phyloP scores from a whole-genome alignment of 345 rosid genomes.

The Salix brachista region DNA sequence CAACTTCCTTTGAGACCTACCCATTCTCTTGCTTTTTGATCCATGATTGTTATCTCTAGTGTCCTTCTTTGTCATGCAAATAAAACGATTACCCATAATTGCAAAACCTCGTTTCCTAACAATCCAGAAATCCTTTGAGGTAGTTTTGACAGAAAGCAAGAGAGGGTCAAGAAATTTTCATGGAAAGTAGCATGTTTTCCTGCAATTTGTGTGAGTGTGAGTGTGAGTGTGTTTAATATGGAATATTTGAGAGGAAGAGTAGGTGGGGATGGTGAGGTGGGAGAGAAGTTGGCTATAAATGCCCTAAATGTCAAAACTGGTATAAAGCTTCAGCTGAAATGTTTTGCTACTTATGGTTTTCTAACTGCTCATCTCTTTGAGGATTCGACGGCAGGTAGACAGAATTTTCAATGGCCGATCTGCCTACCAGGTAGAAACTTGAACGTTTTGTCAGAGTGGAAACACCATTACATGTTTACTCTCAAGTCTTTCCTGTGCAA shows the following conservation, averaged over 20 bases:
- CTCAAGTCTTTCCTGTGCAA: too few species aligned
- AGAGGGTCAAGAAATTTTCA: background rate
- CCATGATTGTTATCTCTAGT: conserved; percentile 37
- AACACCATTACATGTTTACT: too few species aligned
- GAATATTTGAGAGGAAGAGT: background rate
- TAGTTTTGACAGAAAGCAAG: background rate
- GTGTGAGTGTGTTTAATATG: too few species aligned
- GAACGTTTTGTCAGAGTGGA: too few species aligned
- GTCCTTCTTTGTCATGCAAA: conserved; percentile 75
- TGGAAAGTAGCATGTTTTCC: background rate
- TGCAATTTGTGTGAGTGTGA: background rate
- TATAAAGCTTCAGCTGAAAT: background rate
- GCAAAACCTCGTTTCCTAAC: background rate
- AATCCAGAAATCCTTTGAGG: background rate
- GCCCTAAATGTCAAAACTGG: background rate
- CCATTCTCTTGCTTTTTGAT: conserved; percentile 74
- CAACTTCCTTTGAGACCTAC: conserved; percentile 79
- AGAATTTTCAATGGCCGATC: too few species aligned
- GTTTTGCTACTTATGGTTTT: background rate
- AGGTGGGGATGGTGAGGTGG: background rate
- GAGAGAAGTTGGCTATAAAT: conserved; percentile 5
- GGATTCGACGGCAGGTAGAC: background rate
- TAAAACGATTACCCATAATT: conserved; percentile 77
- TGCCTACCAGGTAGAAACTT: too few species aligned
- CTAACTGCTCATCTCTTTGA: background rate